These are phyloP conservation scores for Hyaloscypha finlandica DNA, from an alignment of 495 filamentous ascomycete genomes.

Conservation along the genomic window DNA sequence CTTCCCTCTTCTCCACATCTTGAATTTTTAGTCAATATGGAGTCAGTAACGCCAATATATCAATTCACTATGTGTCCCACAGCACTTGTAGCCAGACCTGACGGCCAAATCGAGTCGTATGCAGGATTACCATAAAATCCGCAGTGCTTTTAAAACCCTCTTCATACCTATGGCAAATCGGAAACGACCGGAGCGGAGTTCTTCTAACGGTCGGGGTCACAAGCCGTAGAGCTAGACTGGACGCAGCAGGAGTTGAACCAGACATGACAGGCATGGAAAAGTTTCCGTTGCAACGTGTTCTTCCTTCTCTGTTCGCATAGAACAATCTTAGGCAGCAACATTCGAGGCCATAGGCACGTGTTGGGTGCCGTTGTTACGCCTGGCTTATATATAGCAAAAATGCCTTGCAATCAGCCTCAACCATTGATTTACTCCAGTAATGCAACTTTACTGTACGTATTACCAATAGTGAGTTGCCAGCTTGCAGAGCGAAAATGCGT, in stretches of 20 bases:
- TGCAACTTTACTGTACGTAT: background rate
- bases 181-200: conserved; percentile 3
- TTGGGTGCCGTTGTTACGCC: background rate
- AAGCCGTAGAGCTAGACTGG: background rate
- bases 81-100: too few relatives aligned
- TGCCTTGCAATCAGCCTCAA: conserved; percentile 1
- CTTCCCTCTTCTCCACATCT: too few relatives aligned
- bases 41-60: too few relatives aligned
- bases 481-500: background rate
- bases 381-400: background rate
- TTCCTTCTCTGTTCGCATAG: background rate
- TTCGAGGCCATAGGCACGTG: background rate
- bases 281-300: background rate
- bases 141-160: too few relatives aligned
- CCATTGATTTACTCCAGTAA: background rate
- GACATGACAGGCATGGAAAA: background rate
- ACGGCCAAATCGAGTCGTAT: too few relatives aligned
- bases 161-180: background rate
- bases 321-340: background rate
- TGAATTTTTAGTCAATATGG: too few relatives aligned
- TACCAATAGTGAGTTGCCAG: background rate
- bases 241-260: background rate
- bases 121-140: too few relatives aligned
- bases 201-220: background rate
- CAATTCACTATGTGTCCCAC: too few relatives aligned